Percentiles rank a stretch among this genome's conserved stretches.
Conservation (phyloP, 2,329 filamentous ascomycete genomes). For the Aspergillus nomiae region DNA sequence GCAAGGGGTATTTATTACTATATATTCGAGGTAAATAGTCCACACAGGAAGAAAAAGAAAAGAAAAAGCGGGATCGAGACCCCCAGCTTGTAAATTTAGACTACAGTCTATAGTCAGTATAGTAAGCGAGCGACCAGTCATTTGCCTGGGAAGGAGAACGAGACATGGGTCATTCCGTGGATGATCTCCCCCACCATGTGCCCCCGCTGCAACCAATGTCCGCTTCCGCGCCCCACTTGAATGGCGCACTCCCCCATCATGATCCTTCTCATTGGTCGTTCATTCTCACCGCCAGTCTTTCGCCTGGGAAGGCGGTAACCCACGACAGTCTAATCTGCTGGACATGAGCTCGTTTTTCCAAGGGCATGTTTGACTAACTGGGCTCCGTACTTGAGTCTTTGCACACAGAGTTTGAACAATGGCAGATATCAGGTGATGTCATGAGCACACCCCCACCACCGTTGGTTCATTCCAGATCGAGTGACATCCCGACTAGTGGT, state of each 20-base stretch:
- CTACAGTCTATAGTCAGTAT: background rate
- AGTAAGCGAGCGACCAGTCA: background rate
- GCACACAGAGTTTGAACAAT: background rate
- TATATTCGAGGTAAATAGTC: background rate
- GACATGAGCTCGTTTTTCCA: background rate
- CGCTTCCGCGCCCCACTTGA: conserved; percentile 2
- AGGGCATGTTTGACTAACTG: background rate
- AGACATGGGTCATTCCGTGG: conserved; percentile 1
- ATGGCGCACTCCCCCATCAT: background rate
- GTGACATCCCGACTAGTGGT: no score
- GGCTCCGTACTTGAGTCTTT: no score
- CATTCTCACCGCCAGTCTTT: conserved; percentile 6
- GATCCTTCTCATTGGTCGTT: background rate
- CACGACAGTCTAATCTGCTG: background rate
- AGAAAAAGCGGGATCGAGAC: conserved; percentile 1
- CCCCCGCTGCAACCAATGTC: conserved; percentile 2
- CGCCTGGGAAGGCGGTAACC: conserved; percentile 3
- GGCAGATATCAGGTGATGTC: background rate
- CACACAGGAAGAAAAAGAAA: conserved; percentile 7
- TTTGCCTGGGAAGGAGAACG: background rate
- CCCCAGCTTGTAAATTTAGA: background rate
- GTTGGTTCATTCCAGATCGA: no score
- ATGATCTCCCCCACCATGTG: conserved; percentile 3
- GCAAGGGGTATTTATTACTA: background rate
- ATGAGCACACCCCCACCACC: background rate